A percentile compares a stretch with the other conserved stretches of the same genome.
Evolutionary conservation across 805 yeast species (phyloP).

Genomic region (Dipodascopsis uninucleata): DNA sequence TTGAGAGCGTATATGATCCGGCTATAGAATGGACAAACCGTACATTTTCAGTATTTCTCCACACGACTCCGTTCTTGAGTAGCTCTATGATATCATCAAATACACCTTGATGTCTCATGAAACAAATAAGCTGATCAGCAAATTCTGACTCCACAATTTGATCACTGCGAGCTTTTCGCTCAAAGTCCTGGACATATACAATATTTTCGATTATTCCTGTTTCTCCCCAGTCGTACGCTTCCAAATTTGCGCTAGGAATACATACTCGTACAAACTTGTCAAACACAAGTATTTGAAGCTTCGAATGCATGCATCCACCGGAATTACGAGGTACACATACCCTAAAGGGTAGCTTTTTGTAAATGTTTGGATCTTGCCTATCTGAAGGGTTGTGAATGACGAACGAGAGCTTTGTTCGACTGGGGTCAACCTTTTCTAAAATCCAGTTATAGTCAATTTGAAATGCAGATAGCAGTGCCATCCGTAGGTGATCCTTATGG

Average conservation of each 20-base stretch:
- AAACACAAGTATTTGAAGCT: conserved; percentile 28
- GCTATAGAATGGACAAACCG: conserved; percentile 31
- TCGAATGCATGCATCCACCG: conserved; percentile 31
- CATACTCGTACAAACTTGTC: conserved; percentile 25
- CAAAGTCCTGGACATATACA: conserved; percentile 28
- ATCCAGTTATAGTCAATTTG: conserved; percentile 28
- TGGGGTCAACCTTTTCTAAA: conserved; percentile 14
- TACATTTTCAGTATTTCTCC: conserved; percentile 24
- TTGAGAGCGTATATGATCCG: too few relatives aligned
- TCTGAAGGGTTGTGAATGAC: too few relatives aligned
- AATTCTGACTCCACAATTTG: conserved; percentile 16
- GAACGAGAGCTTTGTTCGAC: conserved; percentile 15
- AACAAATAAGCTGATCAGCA: conserved; percentile 24
- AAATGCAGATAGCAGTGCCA: conserved; percentile 25
- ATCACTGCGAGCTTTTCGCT: conserved; percentile 1
- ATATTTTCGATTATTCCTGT: conserved; percentile 28
- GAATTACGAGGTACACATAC: too few relatives aligned
- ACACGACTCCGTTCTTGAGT: conserved; percentile 18
- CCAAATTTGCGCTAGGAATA: conserved; percentile 31
- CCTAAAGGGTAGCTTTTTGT: too few relatives aligned
- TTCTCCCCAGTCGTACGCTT: conserved; percentile 32
- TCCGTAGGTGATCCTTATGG: conserved; percentile 2
- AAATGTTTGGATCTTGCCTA: too few relatives aligned
- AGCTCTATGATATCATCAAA: conserved; percentile 15
- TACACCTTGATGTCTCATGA: conserved; percentile 24